Base-by-base conservation (phyloP, 2,329 filamentous ascomycete species). In the Ophiosphaerella herpotricha region DNA sequence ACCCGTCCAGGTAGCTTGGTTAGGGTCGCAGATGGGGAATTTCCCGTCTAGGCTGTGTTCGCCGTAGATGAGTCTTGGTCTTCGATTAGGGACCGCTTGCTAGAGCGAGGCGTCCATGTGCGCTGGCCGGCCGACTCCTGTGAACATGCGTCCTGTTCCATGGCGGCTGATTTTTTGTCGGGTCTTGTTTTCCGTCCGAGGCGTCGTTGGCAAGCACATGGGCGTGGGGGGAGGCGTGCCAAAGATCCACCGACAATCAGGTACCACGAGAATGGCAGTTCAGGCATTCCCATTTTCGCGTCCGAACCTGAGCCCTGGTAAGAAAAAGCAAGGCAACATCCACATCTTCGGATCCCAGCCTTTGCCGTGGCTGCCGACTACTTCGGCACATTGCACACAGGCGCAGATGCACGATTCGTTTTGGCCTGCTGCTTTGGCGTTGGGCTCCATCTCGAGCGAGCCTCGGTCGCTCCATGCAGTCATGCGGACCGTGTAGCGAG, bases 221-320 rank as follows among this genome's bases (percentile, higher is more conserved):
- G 55, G 63, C 66, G 67, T 69, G 68, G 67, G 26, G 68, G 67
- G 57, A 55, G 41, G 29, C 37, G 43, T 41, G 24, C 43, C 38
- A 39, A 24, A 47, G 56, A 55, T 63, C 54, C 57, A 59, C 53
- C 50, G 57, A 55, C 42, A 52, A 62, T 67, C 67, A 73, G 67
- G 68, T 62, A 72, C 69, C 54, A 48, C 53, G 54, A 50, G 52
- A 52, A 50, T 54, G 54, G 57, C 51, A 58, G 55, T 50, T 53
- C 55, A 66, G 54, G 43, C 52, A 57, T 47, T 46, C 34, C 40
- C 49, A 42, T 41, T 46, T 34, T 42, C 31, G 46, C 42, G 38
- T 44, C 43, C 44, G 54, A 62, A 58, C 59, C 66, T 54, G 49
- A 52, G 32, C 50, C 24, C 43, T 62, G 63, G 60, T 56, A 62